phyloP scores from a whole-genome alignment of 169 alveolate genomes.

The Perkinsus olseni region DNA sequence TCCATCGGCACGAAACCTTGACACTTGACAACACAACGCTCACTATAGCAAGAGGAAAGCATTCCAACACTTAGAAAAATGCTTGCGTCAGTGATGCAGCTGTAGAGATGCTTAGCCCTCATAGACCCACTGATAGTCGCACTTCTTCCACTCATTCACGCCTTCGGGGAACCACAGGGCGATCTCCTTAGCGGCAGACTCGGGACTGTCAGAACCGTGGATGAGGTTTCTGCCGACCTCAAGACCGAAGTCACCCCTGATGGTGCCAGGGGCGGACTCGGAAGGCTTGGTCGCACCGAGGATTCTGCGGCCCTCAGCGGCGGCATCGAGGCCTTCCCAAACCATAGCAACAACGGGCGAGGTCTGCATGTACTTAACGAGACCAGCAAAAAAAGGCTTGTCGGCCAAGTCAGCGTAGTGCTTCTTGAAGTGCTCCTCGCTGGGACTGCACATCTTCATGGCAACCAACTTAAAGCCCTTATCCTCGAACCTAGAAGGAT shows the following conservation, averaged over 20 bases:
- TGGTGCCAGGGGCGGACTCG: slow-evolving; percentile 83
- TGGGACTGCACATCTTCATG: slow-evolving; percentile 72
- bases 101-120: neutral
- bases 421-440: slow-evolving; percentile 71
- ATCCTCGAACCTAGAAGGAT: slow-evolving; percentile 71
- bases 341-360: slow-evolving; percentile 96
- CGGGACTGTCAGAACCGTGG: slow-evolving; percentile 90
- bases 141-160: neutral
- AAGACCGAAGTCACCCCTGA: slow-evolving; percentile 89
- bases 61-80: neutral
- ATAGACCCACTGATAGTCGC: neutral
- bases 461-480: slow-evolving; percentile 90
- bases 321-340: slow-evolving; percentile 91
- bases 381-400: slow-evolving; percentile 83
- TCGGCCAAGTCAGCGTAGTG: slow-evolving; percentile 87
- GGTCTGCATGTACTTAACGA: slow-evolving; percentile 72
- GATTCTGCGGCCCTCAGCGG: slow-evolving; percentile 82
- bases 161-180: slow-evolving; percentile 76
- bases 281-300: slow-evolving; percentile 87
- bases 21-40: neutral
- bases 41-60: neutral
- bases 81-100: neutral
- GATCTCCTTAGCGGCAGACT: slow-evolving; percentile 86
- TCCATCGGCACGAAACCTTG: no score
- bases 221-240: slow-evolving; percentile 85